Conservation (phyloP, 2,329 filamentous ascomycete genomes). For the Pseudocercospora ulei region DNA sequence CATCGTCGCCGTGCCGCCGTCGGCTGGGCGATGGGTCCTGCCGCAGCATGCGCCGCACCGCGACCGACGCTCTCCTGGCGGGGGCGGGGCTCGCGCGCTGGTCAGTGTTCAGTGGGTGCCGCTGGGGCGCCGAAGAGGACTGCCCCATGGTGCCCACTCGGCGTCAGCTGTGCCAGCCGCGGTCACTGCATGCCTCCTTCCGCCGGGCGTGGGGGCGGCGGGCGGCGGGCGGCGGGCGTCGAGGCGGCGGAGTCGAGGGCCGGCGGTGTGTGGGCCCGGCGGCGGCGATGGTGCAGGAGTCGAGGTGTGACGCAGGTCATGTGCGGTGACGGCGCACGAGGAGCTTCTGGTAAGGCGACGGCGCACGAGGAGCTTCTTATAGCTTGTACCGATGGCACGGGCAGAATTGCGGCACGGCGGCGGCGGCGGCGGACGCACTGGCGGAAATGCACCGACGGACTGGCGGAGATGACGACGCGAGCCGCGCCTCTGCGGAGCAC, state of each 20-base stretch:
- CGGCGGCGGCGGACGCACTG: too few species aligned
- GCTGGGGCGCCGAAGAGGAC: constrained; percentile 27
- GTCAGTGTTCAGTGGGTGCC: constrained; percentile 1
- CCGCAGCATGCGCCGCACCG: constrained; percentile 5
- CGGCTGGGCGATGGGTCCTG: background rate
- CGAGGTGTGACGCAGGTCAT: background rate
- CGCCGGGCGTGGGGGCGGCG: background rate
- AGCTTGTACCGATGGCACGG: too few species aligned
- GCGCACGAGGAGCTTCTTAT: background rate
- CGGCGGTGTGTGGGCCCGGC: background rate
- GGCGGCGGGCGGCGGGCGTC: background rate
- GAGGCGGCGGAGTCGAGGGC: background rate
- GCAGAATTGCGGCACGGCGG: too few species aligned
- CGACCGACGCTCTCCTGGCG: constrained; percentile 6
- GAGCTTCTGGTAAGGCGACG: background rate
- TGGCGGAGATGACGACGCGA: too few species aligned
- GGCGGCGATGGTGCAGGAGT: constrained; percentile 2
- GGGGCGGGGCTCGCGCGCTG: constrained; percentile 3
- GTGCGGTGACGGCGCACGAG: background rate
- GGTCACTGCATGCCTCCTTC: constrained; percentile 7
- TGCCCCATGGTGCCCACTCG: constrained; percentile 30
- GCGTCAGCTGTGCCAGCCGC: constrained; percentile 3
- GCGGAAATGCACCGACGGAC: too few species aligned
- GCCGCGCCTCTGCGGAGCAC: too few species aligned
- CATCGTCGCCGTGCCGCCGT: constrained; percentile 10